These are phyloP conservation scores for Hymenoscyphus infarciens DNA, from an alignment of 2,329 filamentous ascomycete species.

Conservation along the genomic window DNA sequence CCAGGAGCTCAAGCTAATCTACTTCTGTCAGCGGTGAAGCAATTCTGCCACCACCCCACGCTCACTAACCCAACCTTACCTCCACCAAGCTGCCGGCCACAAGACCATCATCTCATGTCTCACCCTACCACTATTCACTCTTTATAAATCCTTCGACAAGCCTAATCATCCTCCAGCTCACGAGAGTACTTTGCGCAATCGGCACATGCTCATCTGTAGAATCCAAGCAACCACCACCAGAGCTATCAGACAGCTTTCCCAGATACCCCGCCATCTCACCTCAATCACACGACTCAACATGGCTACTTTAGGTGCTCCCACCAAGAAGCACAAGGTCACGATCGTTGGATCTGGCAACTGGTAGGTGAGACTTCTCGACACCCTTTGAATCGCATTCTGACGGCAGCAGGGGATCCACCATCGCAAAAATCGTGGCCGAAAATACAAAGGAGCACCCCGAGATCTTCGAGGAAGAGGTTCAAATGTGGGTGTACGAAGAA, in stretches of 20 bases:
- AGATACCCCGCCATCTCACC: slow-evolving; percentile 23
- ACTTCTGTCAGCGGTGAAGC: no score
- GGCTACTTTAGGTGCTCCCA: slow-evolving; percentile 43
- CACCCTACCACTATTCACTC: background rate
- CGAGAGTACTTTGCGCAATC: background rate
- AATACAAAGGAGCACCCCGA: slow-evolving; percentile 76
- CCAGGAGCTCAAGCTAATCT: no score
- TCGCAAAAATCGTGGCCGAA: slow-evolving; percentile 94
- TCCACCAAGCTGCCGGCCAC: no score
- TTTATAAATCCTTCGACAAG: background rate
- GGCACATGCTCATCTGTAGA: slow-evolving; percentile 23
- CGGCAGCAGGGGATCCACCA: slow-evolving; percentile 77
- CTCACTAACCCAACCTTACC: background rate
- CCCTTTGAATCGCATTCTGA: slow-evolving; percentile 9
- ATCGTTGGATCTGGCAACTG: slow-evolving; percentile 96
- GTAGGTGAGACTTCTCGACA: slow-evolving; percentile 44
- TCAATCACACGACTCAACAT: slow-evolving; percentile 29
- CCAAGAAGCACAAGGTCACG: slow-evolving; percentile 85
- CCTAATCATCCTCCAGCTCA: background rate
- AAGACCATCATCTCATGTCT: background rate
- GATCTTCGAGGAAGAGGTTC: slow-evolving; percentile 82
- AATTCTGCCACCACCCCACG: background rate
- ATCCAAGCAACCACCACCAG: slow-evolving; percentile 20
- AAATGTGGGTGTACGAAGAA: slow-evolving; percentile 99
- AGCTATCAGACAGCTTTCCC: slow-evolving; percentile 22